Base-by-base conservation (phyloP, 148 eudicot species). In the Beta vulgaris region DNA sequence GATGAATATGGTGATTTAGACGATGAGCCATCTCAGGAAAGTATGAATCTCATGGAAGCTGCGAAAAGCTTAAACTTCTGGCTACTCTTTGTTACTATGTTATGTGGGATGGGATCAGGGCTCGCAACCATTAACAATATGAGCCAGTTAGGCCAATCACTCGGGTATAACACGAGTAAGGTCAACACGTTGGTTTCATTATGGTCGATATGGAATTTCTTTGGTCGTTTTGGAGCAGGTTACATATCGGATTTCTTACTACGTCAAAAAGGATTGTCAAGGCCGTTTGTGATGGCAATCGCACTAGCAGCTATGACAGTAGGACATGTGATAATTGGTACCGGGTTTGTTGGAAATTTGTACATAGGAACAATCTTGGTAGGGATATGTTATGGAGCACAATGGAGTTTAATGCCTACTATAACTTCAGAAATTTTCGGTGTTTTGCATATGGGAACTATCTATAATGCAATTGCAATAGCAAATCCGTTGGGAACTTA, bases 121-220 rank as follows among this genome's bases (percentile, higher is more conserved):
- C 80, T 91, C 49, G 98, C 98, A 36, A 90, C 97, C 44, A 83
- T 94, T 49, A 94, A 94, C 72, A 94, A 94, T 76, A 89, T 94
- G 71, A 94, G 91, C 82, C 98, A 94, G 75, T 87, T 90, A 21
- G 98, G 97, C 2, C 85, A 91, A 51, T 94, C 98, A 29, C 87
- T 91, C 4, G 79, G 82, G 7, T 94, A 94, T 82, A 77, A 74
- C 16, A 73, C 85, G 0, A 73, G 75, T 14, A 85, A 84, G 76
- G 86, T 80, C 53, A 87, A 83, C 48, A 83, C 97, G 19, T 77
- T 91, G 76, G 97, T 94, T 60, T 91, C 98, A 1, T 65, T 94
- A 35, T 94, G 90, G 88, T 91, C 97, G 69, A 91, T 94, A 83
- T 94, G 98, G 98, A 94, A 94, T 40, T 94, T 92, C 73, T 89